Conservation (phyloP, 2,329 filamentous ascomycete genomes). For the Metarhizium humberi region DNA sequence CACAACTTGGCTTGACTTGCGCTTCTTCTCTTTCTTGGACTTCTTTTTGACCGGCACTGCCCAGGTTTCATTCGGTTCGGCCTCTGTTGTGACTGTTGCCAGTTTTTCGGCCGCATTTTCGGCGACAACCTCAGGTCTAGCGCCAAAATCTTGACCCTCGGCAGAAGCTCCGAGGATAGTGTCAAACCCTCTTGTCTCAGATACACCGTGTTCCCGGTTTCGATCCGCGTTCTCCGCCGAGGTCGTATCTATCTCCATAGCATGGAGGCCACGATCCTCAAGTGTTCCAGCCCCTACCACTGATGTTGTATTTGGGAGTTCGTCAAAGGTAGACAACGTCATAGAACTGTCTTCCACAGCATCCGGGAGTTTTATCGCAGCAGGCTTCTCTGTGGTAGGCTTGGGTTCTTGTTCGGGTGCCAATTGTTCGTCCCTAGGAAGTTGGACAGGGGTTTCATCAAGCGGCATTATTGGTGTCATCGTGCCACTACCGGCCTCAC, state of each 20-base stretch:
- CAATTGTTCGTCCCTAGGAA: background rate
- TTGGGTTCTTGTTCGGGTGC: background rate
- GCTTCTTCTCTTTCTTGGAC: constrained; percentile 19
- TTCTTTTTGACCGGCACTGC: constrained; percentile 11
- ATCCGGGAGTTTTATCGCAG: background rate
- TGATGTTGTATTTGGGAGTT: background rate
- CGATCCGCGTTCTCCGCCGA: background rate
- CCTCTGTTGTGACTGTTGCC: constrained; percentile 17
- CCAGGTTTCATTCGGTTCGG: background rate
- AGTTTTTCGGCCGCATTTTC: background rate
- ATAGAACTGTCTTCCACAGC: constrained; percentile 8
- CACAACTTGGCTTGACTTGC: constrained; percentile 14
- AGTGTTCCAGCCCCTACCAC: background rate
- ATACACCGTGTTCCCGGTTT: background rate
- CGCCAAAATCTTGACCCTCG: background rate
- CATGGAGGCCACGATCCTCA: background rate
- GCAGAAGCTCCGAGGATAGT: background rate
- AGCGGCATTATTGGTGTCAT: constrained; percentile 2
- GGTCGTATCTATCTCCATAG: background rate
- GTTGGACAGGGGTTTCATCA: background rate
- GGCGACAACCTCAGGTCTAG: background rate
- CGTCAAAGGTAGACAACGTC: background rate
- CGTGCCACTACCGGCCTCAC: constrained; percentile 5
- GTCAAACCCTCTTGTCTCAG: background rate
- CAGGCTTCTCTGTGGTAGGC: background rate